Evolutionary conservation across 2,329 filamentous ascomycete genomes (phyloP).

Genomic region (Xylaria sp.): DNA sequence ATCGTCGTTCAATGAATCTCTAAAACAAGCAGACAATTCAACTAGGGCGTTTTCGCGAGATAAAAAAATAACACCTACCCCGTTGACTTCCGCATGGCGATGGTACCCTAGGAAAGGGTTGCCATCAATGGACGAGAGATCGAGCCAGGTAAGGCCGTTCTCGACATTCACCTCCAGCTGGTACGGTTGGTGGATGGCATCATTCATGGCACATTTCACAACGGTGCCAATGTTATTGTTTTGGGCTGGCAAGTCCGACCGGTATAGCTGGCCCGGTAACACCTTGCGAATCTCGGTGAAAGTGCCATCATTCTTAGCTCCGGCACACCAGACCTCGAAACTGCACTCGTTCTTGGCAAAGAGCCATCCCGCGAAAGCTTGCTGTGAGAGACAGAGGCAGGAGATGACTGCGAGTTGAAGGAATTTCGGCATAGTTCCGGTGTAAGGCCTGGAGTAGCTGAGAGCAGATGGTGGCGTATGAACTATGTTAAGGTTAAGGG

Average conservation of each 20-base stretch:
- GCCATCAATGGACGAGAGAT: slow-evolving; percentile 42
- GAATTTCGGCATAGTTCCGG: background rate
- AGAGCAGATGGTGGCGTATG: background rate
- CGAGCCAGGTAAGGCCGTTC: slow-evolving; percentile 39
- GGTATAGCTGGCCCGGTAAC: slow-evolving; percentile 10
- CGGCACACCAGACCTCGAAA: slow-evolving; percentile 38
- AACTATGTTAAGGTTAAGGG: background rate
- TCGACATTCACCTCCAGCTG: slow-evolving; percentile 42
- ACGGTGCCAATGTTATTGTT: slow-evolving; percentile 42
- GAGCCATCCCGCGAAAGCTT: slow-evolving; percentile 29
- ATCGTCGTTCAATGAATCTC: background rate
- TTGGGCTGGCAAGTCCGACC: slow-evolving; percentile 31
- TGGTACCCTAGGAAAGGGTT: slow-evolving; percentile 38
- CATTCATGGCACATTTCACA: slow-evolving; percentile 38
- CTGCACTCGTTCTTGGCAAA: slow-evolving; percentile 37
- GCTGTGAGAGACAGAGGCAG: slow-evolving; percentile 24
- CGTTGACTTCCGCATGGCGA: slow-evolving; percentile 40
- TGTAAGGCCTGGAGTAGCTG: background rate
- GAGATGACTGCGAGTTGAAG: background rate
- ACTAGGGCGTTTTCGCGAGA: background rate
- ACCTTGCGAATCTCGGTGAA: slow-evolving; percentile 20
- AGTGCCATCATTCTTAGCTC: slow-evolving; percentile 39
- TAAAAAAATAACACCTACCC: slow-evolving; percentile 20
- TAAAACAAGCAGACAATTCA: background rate
- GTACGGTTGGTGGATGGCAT: slow-evolving; percentile 30